A percentile compares a stretch with the other conserved stretches of the same genome.
Conservation (phyloP, 805 yeast genomes). For the Ogataea siamensis region DNA sequence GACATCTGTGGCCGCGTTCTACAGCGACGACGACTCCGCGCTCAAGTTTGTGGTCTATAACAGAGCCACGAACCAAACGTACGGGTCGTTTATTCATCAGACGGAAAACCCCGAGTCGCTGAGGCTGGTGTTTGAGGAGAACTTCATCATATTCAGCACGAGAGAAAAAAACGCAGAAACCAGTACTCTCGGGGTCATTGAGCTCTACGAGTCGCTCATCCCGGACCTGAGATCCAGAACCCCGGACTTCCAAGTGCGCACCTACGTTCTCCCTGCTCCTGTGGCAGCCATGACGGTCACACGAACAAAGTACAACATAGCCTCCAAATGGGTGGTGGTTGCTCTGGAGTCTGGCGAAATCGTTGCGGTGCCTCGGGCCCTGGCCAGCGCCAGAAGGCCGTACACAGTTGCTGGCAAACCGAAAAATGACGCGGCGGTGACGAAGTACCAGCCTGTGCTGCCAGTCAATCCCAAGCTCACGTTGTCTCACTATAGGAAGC, state of each 20-base stretch:
- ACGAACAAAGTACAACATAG: constrained; percentile 61
- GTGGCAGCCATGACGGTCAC: constrained; percentile 54
- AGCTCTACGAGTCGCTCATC: constrained; percentile 66
- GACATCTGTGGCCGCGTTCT: constrained; percentile 49
- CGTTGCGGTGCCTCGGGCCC: constrained; percentile 63
- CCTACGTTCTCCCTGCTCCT: constrained; percentile 60
- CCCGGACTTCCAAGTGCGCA: constrained; percentile 51
- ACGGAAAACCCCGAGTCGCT: constrained; percentile 35
- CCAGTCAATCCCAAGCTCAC: constrained; percentile 46
- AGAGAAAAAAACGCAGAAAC: constrained; percentile 45
- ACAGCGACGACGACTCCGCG: constrained; percentile 24
- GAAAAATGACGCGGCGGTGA: constrained; percentile 58
- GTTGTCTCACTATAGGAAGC: constrained; percentile 50
- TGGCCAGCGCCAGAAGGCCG: constrained; percentile 67
- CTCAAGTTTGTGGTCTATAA: constrained; percentile 60
- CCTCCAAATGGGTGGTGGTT: constrained; percentile 62
- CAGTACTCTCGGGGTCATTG: constrained; percentile 67
- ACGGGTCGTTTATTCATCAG: constrained; percentile 38
- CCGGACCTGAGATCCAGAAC: constrained; percentile 45
- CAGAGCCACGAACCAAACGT: constrained; percentile 62
- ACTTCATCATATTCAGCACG: constrained; percentile 76
- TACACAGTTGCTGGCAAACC: constrained; percentile 51
- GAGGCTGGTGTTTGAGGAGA: constrained; percentile 67
- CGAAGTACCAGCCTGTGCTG: constrained; percentile 66
- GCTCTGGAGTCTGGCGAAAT: constrained; percentile 61